These are phyloP conservation scores for Acacia melanoxylon DNA, from an alignment of 306 rosid genomes.

Conservation along the genomic window DNA sequence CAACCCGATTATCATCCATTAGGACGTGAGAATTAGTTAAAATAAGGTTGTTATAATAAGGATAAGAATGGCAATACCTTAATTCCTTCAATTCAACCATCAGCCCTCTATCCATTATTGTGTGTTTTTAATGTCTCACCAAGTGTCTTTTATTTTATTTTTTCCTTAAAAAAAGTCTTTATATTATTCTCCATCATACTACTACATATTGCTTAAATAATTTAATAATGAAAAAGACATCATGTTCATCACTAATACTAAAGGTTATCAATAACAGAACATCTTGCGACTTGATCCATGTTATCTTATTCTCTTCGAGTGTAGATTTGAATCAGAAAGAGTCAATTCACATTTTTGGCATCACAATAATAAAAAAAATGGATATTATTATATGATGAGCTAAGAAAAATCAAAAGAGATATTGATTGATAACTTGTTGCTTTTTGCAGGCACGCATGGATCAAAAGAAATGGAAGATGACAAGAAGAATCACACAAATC, in stretches of 20 bases:
- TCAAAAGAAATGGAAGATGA: slow-evolving; percentile 17
- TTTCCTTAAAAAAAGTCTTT: not conserved
- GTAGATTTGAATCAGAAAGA: not conserved
- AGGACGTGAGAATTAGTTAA: too few species aligned
- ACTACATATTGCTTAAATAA: not conserved
- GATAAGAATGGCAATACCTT: not conserved
- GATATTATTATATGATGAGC: not conserved
- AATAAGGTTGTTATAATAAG: not conserved
- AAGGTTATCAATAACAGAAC: not conserved
- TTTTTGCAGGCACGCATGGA: not conserved
- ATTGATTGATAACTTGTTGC: not conserved
- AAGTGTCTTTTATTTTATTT: not conserved
- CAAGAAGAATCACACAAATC: slow-evolving; percentile 15
- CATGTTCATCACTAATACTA: not conserved
- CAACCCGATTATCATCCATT: too few species aligned
- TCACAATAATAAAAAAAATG: not conserved
- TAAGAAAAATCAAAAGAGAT: not conserved
- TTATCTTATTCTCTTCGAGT: not conserved
- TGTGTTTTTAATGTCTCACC: not conserved
- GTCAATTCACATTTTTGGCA: not conserved
- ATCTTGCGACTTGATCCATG: not conserved
- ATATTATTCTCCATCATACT: not conserved
- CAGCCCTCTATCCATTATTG: not conserved
- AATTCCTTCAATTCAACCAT: not conserved
- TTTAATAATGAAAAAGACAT: not conserved